Evolutionary conservation across 208 protist species (phyloP).

Genomic region (Histomonas meleagridis): DNA sequence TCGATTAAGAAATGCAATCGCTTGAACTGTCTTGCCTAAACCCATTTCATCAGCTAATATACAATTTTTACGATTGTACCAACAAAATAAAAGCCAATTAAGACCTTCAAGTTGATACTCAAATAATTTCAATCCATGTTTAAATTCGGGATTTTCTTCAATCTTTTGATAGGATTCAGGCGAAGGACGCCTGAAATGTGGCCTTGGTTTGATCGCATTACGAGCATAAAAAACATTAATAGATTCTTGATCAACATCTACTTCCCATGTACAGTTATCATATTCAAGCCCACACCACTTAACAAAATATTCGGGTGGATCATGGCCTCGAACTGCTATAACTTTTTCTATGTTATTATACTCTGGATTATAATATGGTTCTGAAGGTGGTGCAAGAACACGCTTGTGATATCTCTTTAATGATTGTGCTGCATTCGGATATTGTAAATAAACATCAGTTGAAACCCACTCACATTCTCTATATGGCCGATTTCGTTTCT

Average conservation of each 20-base stretch:
- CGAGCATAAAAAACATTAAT: neutral
- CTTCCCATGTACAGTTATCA: constrained; percentile 57
- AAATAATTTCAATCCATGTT: constrained; percentile 40
- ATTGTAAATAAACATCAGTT: neutral
- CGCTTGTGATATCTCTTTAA: neutral
- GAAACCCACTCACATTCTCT: neutral
- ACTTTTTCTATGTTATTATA: neutral
- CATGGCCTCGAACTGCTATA: neutral
- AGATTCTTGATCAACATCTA: neutral
- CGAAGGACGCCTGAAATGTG: no score
- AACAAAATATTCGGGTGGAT: constrained; percentile 50
- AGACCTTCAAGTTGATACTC: constrained; percentile 51
- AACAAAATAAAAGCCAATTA: constrained; percentile 51
- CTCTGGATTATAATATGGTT: neutral
- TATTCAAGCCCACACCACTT: constrained; percentile 56
- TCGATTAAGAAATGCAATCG: neutral
- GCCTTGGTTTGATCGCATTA: neutral
- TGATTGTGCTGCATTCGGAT: neutral
- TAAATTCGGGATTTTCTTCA: neutral
- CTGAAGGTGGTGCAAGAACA: neutral
- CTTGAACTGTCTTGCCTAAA: constrained; percentile 47
- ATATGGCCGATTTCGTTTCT: neutral
- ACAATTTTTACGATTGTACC: constrained; percentile 43
- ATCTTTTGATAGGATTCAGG: neutral
- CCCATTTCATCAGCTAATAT: constrained; percentile 54